A percentile compares a stretch with the other conserved stretches of the same genome.
phyloP scores from a whole-genome alignment of 1,284 basidiomycete species.

The Rhodotorula sp. region DNA sequence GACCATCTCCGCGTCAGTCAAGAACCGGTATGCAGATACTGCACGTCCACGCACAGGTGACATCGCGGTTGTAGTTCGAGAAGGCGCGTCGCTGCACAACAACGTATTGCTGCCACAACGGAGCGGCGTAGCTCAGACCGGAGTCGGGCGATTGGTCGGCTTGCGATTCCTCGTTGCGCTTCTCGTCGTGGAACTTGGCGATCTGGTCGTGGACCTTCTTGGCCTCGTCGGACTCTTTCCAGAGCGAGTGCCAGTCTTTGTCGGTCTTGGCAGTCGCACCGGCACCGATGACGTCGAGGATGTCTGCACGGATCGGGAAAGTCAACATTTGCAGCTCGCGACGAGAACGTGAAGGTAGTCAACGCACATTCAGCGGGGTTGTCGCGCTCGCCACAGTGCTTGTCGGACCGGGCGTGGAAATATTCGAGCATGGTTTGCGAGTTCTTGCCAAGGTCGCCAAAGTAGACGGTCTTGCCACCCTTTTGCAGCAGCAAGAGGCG shows the following conservation, averaged over 20 bases:
- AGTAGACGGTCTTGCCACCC: conserved; percentile 75
- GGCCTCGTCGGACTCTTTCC: conserved; percentile 58
- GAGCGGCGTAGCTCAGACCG: conserved; percentile 46
- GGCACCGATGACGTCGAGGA: conserved; percentile 68
- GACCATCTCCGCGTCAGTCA: not conserved
- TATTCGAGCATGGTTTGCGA: conserved; percentile 58
- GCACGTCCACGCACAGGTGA: conserved; percentile 47
- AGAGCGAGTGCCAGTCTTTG: conserved; percentile 74
- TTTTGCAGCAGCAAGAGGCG: conserved; percentile 54
- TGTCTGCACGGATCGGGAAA: conserved; percentile 27
- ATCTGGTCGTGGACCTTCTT: conserved; percentile 52
- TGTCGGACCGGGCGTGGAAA: conserved; percentile 60
- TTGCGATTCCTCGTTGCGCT: conserved; percentile 28
- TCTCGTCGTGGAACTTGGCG: conserved; percentile 48
- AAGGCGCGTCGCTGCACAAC: conserved; percentile 41
- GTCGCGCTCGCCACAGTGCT: conserved; percentile 51
- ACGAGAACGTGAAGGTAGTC: conserved; percentile 18
- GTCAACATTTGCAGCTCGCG: not conserved
- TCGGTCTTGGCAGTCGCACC: conserved; percentile 65
- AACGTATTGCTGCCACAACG: conserved; percentile 42
- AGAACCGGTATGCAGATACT: not conserved
- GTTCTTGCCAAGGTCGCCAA: conserved; percentile 64
- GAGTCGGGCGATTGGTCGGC: conserved; percentile 45
- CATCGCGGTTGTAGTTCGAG: conserved; percentile 48
- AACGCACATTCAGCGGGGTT: conserved; percentile 55